A percentile compares a stretch with the other conserved stretches of the same genome.
Evolutionary conservation across 2,329 filamentous ascomycete species (phyloP).

Genomic region (Trichophyton rubrum): DNA sequence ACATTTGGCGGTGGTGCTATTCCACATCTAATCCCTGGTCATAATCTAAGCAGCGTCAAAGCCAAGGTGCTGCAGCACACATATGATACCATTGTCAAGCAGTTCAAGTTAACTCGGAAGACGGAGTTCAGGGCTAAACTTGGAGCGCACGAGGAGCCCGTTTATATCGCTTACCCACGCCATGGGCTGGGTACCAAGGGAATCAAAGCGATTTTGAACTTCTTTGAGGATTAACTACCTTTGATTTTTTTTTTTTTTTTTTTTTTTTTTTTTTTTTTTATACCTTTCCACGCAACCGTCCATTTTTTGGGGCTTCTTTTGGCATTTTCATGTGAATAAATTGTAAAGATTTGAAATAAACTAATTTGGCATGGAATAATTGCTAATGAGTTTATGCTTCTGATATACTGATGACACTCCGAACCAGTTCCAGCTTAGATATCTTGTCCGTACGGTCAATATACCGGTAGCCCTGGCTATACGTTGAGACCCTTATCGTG

Average conservation of each 20-base stretch:
- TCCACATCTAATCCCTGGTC: conserved; percentile 59
- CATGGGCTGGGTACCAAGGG: conserved; percentile 73
- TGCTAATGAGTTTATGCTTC: no score
- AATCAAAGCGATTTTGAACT: conserved; percentile 73
- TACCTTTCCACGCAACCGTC: not conserved
- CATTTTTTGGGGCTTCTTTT: not conserved
- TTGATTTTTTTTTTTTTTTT: not conserved
- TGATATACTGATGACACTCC: no score
- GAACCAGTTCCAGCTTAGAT: no score
- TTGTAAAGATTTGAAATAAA: not conserved
- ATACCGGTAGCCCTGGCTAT: no score
- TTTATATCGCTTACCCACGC: conserved; percentile 82
- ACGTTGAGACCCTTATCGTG: no score
- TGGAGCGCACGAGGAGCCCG: conserved; percentile 67
- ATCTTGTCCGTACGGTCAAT: no score
- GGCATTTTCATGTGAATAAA: not conserved
- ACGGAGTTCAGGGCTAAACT: conserved; percentile 85
- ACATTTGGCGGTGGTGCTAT: conserved; percentile 82
- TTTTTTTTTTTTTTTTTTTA: no score
- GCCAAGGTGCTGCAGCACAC: conserved; percentile 71
- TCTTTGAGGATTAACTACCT: conserved; percentile 54
- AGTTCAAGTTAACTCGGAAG: conserved; percentile 72
- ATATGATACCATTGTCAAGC: conserved; percentile 69
- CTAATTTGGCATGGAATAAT: not conserved
- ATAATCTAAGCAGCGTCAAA: conserved; percentile 67